These are phyloP conservation scores for Sequoia sempervirens DNA, from an alignment of 75 land plant genomes.

Conservation along the genomic window DNA sequence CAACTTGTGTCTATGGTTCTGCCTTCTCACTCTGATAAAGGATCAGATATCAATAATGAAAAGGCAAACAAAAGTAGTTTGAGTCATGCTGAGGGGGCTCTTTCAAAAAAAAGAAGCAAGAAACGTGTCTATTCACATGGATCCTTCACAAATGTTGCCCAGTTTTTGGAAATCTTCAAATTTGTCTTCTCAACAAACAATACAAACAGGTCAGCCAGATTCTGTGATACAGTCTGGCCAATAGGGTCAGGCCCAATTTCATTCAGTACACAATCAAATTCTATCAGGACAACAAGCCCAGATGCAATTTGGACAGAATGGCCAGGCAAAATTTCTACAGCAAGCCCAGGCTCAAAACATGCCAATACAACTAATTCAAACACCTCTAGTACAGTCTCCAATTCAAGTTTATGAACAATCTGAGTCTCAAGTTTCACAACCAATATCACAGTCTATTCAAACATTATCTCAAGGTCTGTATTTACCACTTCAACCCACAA, in stretches of 20 bases:
- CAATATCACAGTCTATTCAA: no score
- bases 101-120: constrained; percentile 13
- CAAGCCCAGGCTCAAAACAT: no score
- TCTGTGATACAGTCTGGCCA: constrained; percentile 8
- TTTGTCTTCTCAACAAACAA: no score
- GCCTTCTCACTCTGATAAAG: constrained; percentile 17
- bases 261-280: constrained; percentile 13
- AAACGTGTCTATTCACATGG: constrained; percentile 16
- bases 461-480: neutral
- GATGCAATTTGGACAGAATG: constrained; percentile 12
- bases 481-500: constrained; percentile 4
- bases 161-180: no score
- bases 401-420: no score
- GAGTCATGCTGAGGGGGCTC: constrained; percentile 29
- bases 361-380: no score
- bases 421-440: no score
- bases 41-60: constrained; percentile 15
- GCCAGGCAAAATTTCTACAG: neutral
- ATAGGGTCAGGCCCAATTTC: constrained; percentile 13
- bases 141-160: no score
- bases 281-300: constrained; percentile 26
- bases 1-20: no score
- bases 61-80: no score
- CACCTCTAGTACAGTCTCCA: no score
- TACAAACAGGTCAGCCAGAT: constrained; percentile 17